phyloP scores from a whole-genome alignment of 306 rosid genomes.

The Cicer yamashitae region DNA sequence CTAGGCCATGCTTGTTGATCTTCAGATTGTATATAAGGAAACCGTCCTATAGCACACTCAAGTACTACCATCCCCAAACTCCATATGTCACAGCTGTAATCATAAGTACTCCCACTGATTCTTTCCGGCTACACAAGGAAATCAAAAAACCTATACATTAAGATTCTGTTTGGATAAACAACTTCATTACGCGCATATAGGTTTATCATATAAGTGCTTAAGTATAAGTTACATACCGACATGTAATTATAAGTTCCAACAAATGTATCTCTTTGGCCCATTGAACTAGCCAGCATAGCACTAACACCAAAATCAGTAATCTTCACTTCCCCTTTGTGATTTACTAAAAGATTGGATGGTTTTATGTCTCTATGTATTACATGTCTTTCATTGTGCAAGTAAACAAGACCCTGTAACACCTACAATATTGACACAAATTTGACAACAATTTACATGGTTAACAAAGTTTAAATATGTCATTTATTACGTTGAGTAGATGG shows the following conservation, averaged over 20 bases:
- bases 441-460: too few species aligned
- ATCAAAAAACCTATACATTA: constrained; percentile 38
- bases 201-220: too few species aligned
- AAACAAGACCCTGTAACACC: constrained; percentile 95
- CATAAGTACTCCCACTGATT: constrained; percentile 89
- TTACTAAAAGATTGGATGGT: constrained; percentile 93
- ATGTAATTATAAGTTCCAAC: constrained; percentile 98
- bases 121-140: constrained; percentile 82
- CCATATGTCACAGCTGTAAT: constrained; percentile 96
- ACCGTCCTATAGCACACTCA: constrained; percentile 95
- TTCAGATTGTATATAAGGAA: constrained; percentile 90
- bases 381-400: constrained; percentile 92
- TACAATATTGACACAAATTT: constrained; percentile 46
- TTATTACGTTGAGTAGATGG: too few species aligned
- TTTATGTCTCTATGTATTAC: constrained; percentile 97
- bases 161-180: neutral
- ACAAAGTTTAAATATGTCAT: too few species aligned
- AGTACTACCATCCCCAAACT: constrained; percentile 97
- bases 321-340: constrained; percentile 97
- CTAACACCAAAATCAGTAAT: constrained; percentile 99
- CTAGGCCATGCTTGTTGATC: constrained; percentile 91
- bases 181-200: too few species aligned
- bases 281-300: constrained; percentile 93
- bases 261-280: constrained; percentile 98
- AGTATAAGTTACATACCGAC: constrained; percentile 75